phyloP scores from a whole-genome alignment of 2,329 filamentous ascomycete genomes.

The Stagonosporopsis chrysanthemi region DNA sequence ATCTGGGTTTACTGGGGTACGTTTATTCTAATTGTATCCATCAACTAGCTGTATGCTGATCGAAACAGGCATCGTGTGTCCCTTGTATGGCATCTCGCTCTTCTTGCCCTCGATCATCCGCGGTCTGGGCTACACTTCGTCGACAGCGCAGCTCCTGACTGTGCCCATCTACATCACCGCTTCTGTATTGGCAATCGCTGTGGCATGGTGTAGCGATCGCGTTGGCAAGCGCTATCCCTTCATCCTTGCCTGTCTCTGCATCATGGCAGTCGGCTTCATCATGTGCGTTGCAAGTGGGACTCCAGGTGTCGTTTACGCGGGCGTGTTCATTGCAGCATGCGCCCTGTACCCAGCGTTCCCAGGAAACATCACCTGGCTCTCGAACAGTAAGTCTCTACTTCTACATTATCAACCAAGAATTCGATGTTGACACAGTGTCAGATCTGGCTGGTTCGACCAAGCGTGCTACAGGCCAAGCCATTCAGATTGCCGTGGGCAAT shows the following conservation, averaged over 20 bases:
- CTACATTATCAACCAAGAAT: not conserved
- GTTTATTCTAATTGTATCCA: slow-evolving; percentile 24
- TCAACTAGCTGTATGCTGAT: slow-evolving; percentile 9
- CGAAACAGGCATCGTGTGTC: slow-evolving; percentile 48
- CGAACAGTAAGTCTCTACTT: slow-evolving; percentile 53
- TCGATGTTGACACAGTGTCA: slow-evolving; percentile 42
- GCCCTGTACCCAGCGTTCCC: slow-evolving; percentile 50
- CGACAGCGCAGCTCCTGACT: slow-evolving; percentile 53
- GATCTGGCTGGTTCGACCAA: slow-evolving; percentile 63
- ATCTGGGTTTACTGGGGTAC: slow-evolving; percentile 70
- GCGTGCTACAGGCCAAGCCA: slow-evolving; percentile 57
- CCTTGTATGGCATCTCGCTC: slow-evolving; percentile 47
- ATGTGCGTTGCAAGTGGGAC: slow-evolving; percentile 46
- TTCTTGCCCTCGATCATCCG: slow-evolving; percentile 58
- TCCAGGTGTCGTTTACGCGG: slow-evolving; percentile 48
- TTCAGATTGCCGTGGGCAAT: slow-evolving; percentile 60
- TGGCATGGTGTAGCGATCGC: slow-evolving; percentile 44
- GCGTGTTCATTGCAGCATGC: slow-evolving; percentile 48
- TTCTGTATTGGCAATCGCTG: slow-evolving; percentile 42
- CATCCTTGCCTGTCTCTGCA: slow-evolving; percentile 41
- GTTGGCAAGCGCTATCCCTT: slow-evolving; percentile 45
- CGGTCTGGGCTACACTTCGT: slow-evolving; percentile 50
- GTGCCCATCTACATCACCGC: slow-evolving; percentile 54
- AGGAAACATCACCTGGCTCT: slow-evolving; percentile 58
- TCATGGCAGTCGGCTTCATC: slow-evolving; percentile 49